Evolutionary conservation across 768 basidiomycete genomes (phyloP).

Genomic region (Boletus barrowsii): DNA sequence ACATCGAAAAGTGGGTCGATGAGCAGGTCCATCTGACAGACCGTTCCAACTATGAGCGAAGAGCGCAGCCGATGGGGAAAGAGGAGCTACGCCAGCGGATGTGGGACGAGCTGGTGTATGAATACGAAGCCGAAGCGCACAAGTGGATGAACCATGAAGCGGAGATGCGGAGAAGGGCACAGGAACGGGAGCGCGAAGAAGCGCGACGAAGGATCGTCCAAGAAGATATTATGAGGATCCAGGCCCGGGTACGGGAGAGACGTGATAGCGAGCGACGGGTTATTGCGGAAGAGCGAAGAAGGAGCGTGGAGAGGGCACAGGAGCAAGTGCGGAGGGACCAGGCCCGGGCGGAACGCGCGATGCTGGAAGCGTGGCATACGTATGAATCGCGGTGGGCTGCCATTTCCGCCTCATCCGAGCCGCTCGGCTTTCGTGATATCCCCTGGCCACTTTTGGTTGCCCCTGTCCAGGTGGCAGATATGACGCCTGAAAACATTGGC

Average conservation of each 20-base stretch:
- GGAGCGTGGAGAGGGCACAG: constrained; percentile 31
- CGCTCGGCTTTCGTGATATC: constrained; percentile 56
- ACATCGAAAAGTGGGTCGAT: constrained; percentile 63
- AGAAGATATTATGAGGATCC: constrained; percentile 54
- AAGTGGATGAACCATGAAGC: constrained; percentile 52
- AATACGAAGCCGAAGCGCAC: constrained; percentile 49
- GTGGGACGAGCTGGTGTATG: constrained; percentile 53
- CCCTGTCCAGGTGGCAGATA: constrained; percentile 45
- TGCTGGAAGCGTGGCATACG: constrained; percentile 53
- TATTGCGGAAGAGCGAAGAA: constrained; percentile 46
- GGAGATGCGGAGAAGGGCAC: constrained; percentile 41
- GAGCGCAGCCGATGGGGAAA: constrained; percentile 24
- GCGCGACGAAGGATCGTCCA: constrained; percentile 45
- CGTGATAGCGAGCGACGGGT: constrained; percentile 47
- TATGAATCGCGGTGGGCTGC: constrained; percentile 69
- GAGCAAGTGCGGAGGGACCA: constrained; percentile 46
- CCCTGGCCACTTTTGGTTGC: constrained; percentile 64
- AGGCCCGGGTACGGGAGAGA: constrained; percentile 48
- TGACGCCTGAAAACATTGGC: constrained; percentile 53
- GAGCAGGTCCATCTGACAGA: constrained; percentile 45
- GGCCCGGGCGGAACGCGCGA: constrained; percentile 40
- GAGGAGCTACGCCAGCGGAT: constrained; percentile 37
- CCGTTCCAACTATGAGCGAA: constrained; percentile 26
- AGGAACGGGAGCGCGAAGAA: constrained; percentile 43
- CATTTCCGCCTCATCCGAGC: constrained; percentile 43